phyloP scores from a whole-genome alignment of 2,329 filamentous ascomycete genomes.

The Fusarium lateritium region DNA sequence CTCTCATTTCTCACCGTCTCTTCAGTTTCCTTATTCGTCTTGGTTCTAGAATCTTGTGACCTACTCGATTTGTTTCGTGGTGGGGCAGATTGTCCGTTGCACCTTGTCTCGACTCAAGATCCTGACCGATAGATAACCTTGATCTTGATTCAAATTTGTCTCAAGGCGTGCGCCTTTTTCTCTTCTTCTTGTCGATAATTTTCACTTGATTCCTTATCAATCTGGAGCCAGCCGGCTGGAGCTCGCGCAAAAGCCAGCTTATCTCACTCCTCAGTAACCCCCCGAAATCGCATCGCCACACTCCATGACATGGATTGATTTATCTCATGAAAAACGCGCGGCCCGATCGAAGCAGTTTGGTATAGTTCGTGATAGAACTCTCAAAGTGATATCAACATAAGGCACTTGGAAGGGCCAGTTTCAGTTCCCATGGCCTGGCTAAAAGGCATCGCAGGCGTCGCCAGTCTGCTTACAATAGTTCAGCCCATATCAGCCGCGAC shows the following conservation, averaged over 20 bases:
- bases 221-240: not conserved
- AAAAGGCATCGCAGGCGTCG: slow-evolving; percentile 28
- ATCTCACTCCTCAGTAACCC: slow-evolving; percentile 22
- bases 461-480: slow-evolving; percentile 11
- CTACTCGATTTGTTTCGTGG: slow-evolving; percentile 40
- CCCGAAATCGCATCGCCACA: slow-evolving; percentile 35
- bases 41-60: slow-evolving; percentile 42
- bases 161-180: slow-evolving; percentile 5
- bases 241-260: slow-evolving; percentile 7
- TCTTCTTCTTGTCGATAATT: not conserved
- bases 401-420: too few species aligned
- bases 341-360: slow-evolving; percentile 6
- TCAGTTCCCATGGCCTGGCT: slow-evolving; percentile 34
- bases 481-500: slow-evolving; percentile 32
- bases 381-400: not conserved
- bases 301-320: slow-evolving; percentile 33
- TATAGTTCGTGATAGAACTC: not conserved
- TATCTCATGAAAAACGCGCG: slow-evolving; percentile 34
- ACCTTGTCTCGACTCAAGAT: slow-evolving; percentile 31
- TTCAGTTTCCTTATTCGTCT: slow-evolving; percentile 5
- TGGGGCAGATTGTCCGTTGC: slow-evolving; percentile 42
- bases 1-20: slow-evolving; percentile 34
- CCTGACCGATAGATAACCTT: slow-evolving; percentile 38
- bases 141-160: slow-evolving; percentile 12
- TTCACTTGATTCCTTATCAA: not conserved